Conservation (phyloP, 371 early-diverging fungal genomes). For the Syncephalastrum contaminatum region DNA sequence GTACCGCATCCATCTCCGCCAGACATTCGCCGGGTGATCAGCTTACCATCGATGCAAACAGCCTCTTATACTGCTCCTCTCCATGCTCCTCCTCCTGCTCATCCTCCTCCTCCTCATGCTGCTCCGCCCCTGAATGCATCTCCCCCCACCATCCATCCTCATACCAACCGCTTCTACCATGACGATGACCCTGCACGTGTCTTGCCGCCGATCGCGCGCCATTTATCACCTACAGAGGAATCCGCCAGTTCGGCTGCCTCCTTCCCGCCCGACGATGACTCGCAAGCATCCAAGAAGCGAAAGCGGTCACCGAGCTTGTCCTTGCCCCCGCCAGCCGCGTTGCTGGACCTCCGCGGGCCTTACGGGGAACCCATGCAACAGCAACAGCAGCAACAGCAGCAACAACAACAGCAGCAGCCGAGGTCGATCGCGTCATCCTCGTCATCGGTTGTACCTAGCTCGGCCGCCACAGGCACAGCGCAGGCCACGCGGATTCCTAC, state of each 20-base stretch:
- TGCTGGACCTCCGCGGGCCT: constrained; percentile 14
- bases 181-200: constrained; percentile 4
- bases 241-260: constrained; percentile 4
- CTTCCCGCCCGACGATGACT: constrained; percentile 6
- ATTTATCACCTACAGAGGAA: constrained; percentile 9
- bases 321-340: constrained; percentile 19
- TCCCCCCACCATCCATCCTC: not conserved
- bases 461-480: constrained; percentile 3
- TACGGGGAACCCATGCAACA: constrained; percentile 1
- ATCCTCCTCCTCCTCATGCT: constrained; percentile 1
- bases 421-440: constrained; percentile 2
- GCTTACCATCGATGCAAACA: constrained; percentile 18
- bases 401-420: constrained; percentile 1
- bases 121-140: not conserved
- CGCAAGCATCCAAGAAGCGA: constrained; percentile 15
- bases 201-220: constrained; percentile 14
- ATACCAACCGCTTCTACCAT: not conserved
- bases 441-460: not conserved
- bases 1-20: constrained; percentile 7
- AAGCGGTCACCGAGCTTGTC: constrained; percentile 16
- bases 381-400: constrained; percentile 4
- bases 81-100: constrained; percentile 1
- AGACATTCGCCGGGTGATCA: constrained; percentile 16
- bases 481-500: constrained; percentile 10
- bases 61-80: not conserved